Evolutionary conservation across 805 yeast species (phyloP), one percentile per base, ranked within the genome.

Genomic region (Helenozyma baotianmanensis): DNA sequence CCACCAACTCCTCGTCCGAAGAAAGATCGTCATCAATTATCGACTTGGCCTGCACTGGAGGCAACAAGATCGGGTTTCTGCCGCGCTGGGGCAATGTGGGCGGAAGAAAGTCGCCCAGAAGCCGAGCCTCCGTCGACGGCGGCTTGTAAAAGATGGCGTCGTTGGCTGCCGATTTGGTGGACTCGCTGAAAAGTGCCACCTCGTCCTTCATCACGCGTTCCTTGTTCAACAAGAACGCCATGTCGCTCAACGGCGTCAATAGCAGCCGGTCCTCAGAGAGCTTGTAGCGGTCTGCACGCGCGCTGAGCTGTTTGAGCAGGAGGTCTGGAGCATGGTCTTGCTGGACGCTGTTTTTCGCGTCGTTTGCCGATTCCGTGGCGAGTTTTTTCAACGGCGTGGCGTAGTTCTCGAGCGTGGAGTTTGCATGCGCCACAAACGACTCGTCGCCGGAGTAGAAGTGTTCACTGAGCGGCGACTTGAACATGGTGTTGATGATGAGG

Each of bases 361-460:
- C 36, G 30, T 40, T 37, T 15, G 31, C 43, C n/a, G 24, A 23
- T 7, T 37, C 13, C 17, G 33, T 37, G 4, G 44, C 35, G 28
- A 48, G 38, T 23, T 37, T 45, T 28, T 36, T 29, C 16, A 45
- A 36, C 3, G 49, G 47, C 7, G 42, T 34, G 17, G 36, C 18
- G 9, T 26, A 34, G 15, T 19, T 25, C 9, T 33, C 39, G 8
- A 38, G 14, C 8, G 30, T 30, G 11, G 32, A 26, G 15, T 31
- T 30, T 10, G 21, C 27, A 4, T 35, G 34, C 13, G 29, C 29
- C 21, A 23, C n/a, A 23, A 17, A 14, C 3, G 35, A 17, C 13
- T 32, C 40, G 13, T 36, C 27, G 9, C 29, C 33, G 5, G 38
- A 25, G 31, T 35, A 36, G 33, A 37, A 36, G 9, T 32, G 39